Base-by-base conservation (phyloP, 1,284 basidiomycete species). In the Malassezia equina region DNA sequence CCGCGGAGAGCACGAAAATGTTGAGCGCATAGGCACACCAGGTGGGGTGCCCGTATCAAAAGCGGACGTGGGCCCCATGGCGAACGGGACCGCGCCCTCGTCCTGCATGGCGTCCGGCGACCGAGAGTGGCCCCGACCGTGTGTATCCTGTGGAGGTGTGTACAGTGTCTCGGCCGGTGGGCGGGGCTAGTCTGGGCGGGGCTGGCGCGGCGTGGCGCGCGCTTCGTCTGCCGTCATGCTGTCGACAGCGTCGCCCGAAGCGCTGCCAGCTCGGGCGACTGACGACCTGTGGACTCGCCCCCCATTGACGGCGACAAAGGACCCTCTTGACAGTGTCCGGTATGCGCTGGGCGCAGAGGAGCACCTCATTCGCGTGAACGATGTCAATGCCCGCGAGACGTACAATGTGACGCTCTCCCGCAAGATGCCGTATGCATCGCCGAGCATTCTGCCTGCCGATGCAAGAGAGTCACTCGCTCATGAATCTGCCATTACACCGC, bases 351-450 rank as follows among this genome's bases (percentile, higher is more conserved):
- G 60, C 49, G 62, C 61, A 36, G 66, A 68, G 25, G 62, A 68
- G 57, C 66, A 68, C 52, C 60, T 64, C 47, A 68, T 68, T 27
- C 64, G 66, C 28, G 66, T 68, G 45, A 68, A 64, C 39, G 66
- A 68, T 52, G 55, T 55, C 47, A 63, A 61, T 1, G 62, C 65
- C 36, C 51, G 57, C 36, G 67, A 71, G 52, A 64, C 64, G 24
- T 71, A 69, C 54, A 67, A 69, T 34, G 62, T 71, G 39, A 67
- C 63, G 48, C 64, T 71, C 47, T 69, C 66, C 25, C 51, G 65
- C 34, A 67, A 62, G 3, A 58, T 61, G 21, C 68, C 68, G 2
- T 71, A 69, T 43, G 68, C 67, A 4, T 71, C 68, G 33, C 68
- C 68, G 36, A 54, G 60, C 43, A 54, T 64, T 12, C 21, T 19